Percentiles rank a stretch among this genome's conserved stretches.
Conservation (phyloP, 331 rosid genomes). For the Rosa hybrid region DNA sequence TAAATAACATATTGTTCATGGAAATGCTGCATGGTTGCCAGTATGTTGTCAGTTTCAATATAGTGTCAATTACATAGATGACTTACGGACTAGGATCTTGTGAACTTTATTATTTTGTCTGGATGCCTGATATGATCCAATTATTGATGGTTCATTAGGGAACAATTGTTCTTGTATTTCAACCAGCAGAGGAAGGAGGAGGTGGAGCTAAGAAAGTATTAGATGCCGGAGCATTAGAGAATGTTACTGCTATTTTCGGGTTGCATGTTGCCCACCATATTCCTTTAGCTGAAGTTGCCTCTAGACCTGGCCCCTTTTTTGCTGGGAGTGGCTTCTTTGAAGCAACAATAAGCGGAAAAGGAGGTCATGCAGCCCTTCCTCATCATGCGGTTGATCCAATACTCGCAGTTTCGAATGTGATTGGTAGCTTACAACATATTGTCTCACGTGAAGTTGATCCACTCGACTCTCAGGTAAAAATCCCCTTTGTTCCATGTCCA, state of each 20-base stretch:
- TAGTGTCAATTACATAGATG: not conserved
- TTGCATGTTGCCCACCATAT: conserved; percentile 49
- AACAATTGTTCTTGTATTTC: conserved; percentile 80
- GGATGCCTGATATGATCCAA: conserved; percentile 13
- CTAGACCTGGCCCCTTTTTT: conserved; percentile 53
- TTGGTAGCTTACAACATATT: conserved; percentile 77
- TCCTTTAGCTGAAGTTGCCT: conserved; percentile 61
- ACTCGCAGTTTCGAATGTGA: conserved; percentile 74
- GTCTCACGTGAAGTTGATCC: conserved; percentile 92
- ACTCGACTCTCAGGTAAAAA: conserved; percentile 65
- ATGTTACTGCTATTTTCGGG: conserved; percentile 78
- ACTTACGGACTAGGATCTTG: not conserved
- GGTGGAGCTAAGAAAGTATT: conserved; percentile 68
- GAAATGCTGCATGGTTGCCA: not conserved
- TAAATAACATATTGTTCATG: not conserved
- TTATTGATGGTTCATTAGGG: conserved; percentile 50
- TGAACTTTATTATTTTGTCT: not conserved
- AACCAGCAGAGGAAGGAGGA: conserved; percentile 93
- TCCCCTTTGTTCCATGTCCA: not conserved
- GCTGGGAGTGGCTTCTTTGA: conserved; percentile 80
- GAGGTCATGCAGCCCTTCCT: conserved; percentile 93
- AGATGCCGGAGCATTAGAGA: conserved; percentile 58
- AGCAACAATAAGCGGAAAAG: conserved; percentile 72
- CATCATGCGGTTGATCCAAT: conserved; percentile 78
- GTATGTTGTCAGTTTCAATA: not conserved